Evolutionary conservation across 192 early-diverging fungal species (phyloP).

Genomic region (Glomus cerebriforme): DNA sequence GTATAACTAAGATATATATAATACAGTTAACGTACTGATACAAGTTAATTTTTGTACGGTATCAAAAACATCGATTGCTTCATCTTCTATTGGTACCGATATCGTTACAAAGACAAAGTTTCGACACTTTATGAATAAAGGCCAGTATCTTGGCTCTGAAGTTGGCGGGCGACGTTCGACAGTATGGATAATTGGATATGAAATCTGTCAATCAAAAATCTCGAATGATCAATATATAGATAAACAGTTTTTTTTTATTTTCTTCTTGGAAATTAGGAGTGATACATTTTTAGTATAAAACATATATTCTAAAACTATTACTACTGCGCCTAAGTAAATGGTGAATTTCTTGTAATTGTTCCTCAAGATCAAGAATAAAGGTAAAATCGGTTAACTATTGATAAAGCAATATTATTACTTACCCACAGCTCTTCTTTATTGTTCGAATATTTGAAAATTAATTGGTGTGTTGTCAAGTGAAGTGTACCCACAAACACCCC

Average conservation of each 20-base stretch:
- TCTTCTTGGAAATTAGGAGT: not conserved
- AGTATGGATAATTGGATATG: constrained; percentile 83
- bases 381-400: too few relatives aligned
- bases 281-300: not conserved
- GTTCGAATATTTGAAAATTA: constrained; percentile 62
- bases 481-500: constrained; percentile 52
- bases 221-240: not conserved
- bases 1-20: not conserved
- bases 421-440: constrained; percentile 69
- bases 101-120: constrained; percentile 81
- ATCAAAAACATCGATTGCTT: constrained; percentile 74
- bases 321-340: not conserved
- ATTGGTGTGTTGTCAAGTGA: constrained; percentile 76
- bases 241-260: not conserved
- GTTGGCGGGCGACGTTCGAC: constrained; percentile 69
- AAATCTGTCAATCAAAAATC: constrained; percentile 50
- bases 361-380: not conserved
- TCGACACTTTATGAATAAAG: constrained; percentile 70
- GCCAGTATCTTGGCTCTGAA: constrained; percentile 42
- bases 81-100: constrained; percentile 63
- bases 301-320: too few relatives aligned
- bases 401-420: constrained; percentile 22
- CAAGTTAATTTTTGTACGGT: constrained; percentile 81
- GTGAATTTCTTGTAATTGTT: too few relatives aligned
- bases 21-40: constrained; percentile 54